These are phyloP conservation scores for Breviolum minutum DNA, from an alignment of 73 alveolate genomes.

Conservation along the genomic window DNA sequence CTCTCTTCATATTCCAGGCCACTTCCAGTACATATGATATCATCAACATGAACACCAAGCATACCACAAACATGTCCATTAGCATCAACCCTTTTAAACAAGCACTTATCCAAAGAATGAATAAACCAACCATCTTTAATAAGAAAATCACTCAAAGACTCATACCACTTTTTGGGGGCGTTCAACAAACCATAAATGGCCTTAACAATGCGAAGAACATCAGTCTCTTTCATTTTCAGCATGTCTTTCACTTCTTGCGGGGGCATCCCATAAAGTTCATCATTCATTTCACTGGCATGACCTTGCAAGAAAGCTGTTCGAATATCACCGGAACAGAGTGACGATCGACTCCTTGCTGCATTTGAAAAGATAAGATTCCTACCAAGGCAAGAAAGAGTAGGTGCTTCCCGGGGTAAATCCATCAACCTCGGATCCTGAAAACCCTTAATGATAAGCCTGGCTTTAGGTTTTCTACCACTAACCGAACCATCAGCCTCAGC, in stretches of 20 bases:
- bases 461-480: neutral
- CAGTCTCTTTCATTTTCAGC: neutral
- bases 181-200: slow-evolving; percentile 1
- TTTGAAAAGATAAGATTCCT: neutral
- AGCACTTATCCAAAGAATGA: neutral
- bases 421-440: neutral
- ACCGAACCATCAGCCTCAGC: neutral
- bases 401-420: neutral
- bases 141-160: neutral
- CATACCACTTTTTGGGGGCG: slow-evolving; percentile 19
- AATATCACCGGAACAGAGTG: neutral
- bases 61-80: neutral
- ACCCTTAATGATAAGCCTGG: neutral
- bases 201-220: neutral
- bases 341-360: neutral
- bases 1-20: neutral
- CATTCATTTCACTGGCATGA: neutral
- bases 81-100: neutral
- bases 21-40: neutral
- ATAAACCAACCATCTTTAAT: neutral
- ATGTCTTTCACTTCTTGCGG: neutral
- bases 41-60: slow-evolving; percentile 13
- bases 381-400: neutral
- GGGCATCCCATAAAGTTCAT: neutral
- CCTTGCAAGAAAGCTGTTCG: slow-evolving; percentile 1